Percentiles rank a stretch among this genome's conserved stretches.
Evolutionary conservation across 2,329 filamentous ascomycete species (phyloP).

Genomic region (Scleromitrula shiraiana): DNA sequence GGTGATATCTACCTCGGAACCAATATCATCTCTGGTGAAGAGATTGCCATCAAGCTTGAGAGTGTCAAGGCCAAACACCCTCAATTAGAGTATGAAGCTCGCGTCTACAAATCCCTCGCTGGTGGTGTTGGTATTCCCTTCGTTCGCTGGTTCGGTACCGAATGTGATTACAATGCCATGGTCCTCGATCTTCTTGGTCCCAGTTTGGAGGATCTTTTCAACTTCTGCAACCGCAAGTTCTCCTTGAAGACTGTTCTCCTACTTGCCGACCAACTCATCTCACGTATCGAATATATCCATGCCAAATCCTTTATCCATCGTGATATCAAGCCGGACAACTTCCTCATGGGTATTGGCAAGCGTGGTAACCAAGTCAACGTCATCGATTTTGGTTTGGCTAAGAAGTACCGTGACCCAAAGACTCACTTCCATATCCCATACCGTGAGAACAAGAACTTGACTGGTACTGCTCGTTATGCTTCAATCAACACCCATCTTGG

Average conservation of each 20-base stretch:
- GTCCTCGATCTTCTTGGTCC: slow-evolving; percentile 94
- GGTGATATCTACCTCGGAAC: slow-evolving; percentile 98
- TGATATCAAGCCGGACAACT: slow-evolving; percentile 99
- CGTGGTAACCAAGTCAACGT: slow-evolving; percentile 99
- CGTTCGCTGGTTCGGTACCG: slow-evolving; percentile 98
- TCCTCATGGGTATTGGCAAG: slow-evolving; percentile 98
- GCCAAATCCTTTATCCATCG: slow-evolving; percentile 99
- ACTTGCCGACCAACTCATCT: slow-evolving; percentile 95
- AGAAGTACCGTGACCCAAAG: slow-evolving; percentile 99
- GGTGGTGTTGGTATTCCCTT: slow-evolving; percentile 97
- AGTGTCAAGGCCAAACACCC: slow-evolving; percentile 99
- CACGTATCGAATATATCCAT: slow-evolving; percentile 98
- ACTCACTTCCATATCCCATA: slow-evolving; percentile 99
- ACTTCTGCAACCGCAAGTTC: slow-evolving; percentile 99
- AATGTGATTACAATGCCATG: slow-evolving; percentile 99
- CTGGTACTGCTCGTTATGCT: slow-evolving; percentile 95
- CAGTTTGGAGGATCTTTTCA: slow-evolving; percentile 96
- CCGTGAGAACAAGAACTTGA: slow-evolving; percentile 99
- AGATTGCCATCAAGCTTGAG: slow-evolving; percentile 99
- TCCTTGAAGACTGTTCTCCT: slow-evolving; percentile 96
- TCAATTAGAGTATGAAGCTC: slow-evolving; percentile 96
- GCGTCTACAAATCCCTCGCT: slow-evolving; percentile 83
- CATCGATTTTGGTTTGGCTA: slow-evolving; percentile 97
- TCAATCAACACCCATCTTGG: slow-evolving; percentile 98
- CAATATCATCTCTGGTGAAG: slow-evolving; percentile 98